A percentile compares a stretch with the other conserved stretches of the same genome.
Evolutionary conservation across 1,284 basidiomycete genomes (phyloP).

Genomic region (Fomitopsis schrenkii): DNA sequence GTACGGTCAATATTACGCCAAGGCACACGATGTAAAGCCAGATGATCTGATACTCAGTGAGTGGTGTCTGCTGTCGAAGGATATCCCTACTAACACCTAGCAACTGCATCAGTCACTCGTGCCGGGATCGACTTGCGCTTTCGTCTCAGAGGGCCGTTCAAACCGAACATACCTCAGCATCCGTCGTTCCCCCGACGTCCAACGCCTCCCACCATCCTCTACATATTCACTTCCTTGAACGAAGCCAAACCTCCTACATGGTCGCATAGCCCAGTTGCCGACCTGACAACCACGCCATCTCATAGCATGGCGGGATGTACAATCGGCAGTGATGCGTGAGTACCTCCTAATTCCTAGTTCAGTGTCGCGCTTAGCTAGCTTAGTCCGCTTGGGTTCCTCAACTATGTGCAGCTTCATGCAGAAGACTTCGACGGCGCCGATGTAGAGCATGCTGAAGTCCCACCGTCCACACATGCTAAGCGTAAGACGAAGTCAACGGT

Average conservation of each 20-base stretch:
- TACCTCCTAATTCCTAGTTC: not conserved
- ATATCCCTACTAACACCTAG: not conserved
- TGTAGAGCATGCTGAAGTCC: not conserved
- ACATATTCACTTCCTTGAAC: constrained; percentile 21
- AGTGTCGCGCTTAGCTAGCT: not conserved
- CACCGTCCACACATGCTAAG: not conserved
- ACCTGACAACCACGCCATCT: constrained; percentile 8
- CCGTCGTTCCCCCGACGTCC: not conserved
- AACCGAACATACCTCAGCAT: constrained; percentile 1
- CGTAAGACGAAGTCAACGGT: not conserved
- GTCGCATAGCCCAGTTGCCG: constrained; percentile 18
- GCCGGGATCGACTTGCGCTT: constrained; percentile 23
- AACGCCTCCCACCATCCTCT: constrained; percentile 17
- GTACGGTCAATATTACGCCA: constrained; percentile 30
- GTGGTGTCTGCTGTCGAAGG: constrained; percentile 6
- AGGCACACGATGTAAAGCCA: constrained; percentile 32
- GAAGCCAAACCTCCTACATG: constrained; percentile 18
- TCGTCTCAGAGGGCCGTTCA: not conserved
- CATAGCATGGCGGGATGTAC: constrained; percentile 11
- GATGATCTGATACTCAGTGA: constrained; percentile 43
- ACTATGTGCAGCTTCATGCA: constrained; percentile 26
- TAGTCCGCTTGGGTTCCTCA: constrained; percentile 22
- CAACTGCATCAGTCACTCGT: constrained; percentile 18
- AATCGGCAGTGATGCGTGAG: constrained; percentile 16
- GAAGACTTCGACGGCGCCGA: constrained; percentile 20